Base-by-base conservation (phyloP, 371 early-diverging fungal genomes). In the Mycotypha africana region DNA sequence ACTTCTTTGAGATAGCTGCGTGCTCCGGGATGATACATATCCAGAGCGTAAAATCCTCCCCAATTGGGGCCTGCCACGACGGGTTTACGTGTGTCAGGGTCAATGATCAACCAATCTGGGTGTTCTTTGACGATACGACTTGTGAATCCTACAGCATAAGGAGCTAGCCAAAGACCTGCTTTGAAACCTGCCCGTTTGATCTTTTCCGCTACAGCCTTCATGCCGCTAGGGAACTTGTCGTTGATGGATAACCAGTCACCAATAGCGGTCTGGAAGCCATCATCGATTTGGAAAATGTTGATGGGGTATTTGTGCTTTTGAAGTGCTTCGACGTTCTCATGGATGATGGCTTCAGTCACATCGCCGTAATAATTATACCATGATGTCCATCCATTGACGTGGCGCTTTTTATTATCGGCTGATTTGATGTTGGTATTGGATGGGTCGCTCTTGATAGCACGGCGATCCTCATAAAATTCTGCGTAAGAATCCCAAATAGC, bases 111-210 rank as follows among this genome's bases (percentile, higher is more conserved):
- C 78, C 78, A 81, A 10, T 81, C 70, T 1, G 78, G 81, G 45
- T 75, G 72, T 7, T 76, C 70, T 21, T 67, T 58, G 3, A 64
- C 76, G 14, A 81, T 35, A 6, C 58, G 51, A 33, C 76, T 70
- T 9, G 60, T 66, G 38, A 62, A 65, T 9, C 67, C 75, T 9
- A 67, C 77, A 17, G 76, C 62, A 42, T 73, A 81, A 14, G 81
- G 81, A 0, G 81, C 78, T n/a, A 81, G 41, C 81, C 81, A 81
- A 10, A 81, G 58, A 2, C 81, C 81, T 0, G 81, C 67, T 12
- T 58, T 66, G 43, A 70, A 62, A 0, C 76, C 76, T 6, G 72
- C 68, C 15, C 52, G 20, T 6, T 56, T 62, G 41, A 78, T 75
- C 12, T 62, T 52, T 1, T 53, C 30, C 1, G 70, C 74, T 8